Base-by-base conservation (phyloP, 139 green algal species). In the Coelastrella sp. region DNA sequence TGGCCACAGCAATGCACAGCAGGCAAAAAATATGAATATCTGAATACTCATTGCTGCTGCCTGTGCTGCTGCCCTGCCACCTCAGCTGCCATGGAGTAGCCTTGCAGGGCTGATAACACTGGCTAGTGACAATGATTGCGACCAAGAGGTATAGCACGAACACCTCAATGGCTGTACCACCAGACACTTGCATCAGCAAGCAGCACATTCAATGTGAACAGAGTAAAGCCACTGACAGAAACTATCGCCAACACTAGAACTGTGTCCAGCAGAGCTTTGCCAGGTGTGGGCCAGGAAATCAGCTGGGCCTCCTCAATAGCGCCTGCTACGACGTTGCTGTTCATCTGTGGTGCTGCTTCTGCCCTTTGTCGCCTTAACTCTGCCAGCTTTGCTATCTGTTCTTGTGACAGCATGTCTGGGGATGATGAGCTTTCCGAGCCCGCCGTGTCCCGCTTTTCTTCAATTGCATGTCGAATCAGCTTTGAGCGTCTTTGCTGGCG, bases 231-330 rank as follows among this genome's bases (percentile, higher is more conserved):
- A 8, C 88, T 91, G 1, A 22, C 90, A 14, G 90, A 24, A 25
- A 95, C 93, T 59, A 95, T 95, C 11, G 82, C 90, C 59, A 95
- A 80, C 35, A 95, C 93, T 57, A 95, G 76, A 19, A 94, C 70
- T 6, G 93, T 95, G 70, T 95, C 93, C 7, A 91, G n/a, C 20
- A 92, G 60, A 4, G 93, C 93, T 89, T 94, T 95, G 22, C 92
- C 70, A 9, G 91, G 91, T 66, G 63, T 92, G 0, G 93, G 93
- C 93, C 93, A 95, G 7, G 91, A 93, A 68, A 95, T 95, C 9
- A 95, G 87, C 35, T 93, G 91, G 25, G 91, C 93, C 60, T 95
- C 90, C 22, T 93, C 87, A 19, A 95, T 12, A 0, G 93, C 93
- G 6, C 90, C 82, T 91, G 90, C 8, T n/a, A 93, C 15, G 9